phyloP scores from a whole-genome alignment of 225 moss, liverwort and hornwort species.

The Takakia lepidozioides region DNA sequence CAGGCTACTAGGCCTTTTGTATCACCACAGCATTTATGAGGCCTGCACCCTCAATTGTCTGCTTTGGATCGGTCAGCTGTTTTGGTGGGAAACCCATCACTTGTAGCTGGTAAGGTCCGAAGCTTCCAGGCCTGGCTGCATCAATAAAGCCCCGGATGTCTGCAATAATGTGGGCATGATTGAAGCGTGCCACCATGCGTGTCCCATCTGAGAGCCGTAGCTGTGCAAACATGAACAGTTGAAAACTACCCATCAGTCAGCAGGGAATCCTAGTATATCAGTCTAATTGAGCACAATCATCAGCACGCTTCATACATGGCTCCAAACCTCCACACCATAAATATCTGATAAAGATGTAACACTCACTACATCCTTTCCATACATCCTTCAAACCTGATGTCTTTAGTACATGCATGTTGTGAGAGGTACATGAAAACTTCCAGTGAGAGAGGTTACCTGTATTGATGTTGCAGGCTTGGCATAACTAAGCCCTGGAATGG shows the following conservation, averaged over 20 bases:
- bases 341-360: too few relatives aligned
- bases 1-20: slow-evolving; percentile 49
- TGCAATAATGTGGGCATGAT: slow-evolving; percentile 64
- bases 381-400: too few relatives aligned
- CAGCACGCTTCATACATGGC: too few relatives aligned
- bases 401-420: too few relatives aligned
- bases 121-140: slow-evolving; percentile 68
- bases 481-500: slow-evolving; percentile 59
- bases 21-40: slow-evolving; percentile 77
- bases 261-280: too few relatives aligned
- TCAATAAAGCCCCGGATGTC: slow-evolving; percentile 86
- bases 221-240: slow-evolving; percentile 21
- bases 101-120: slow-evolving; percentile 67
- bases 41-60: slow-evolving; percentile 60
- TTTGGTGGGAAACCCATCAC: slow-evolving; percentile 82
- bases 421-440: too few relatives aligned
- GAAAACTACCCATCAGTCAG: too few relatives aligned
- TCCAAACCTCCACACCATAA: too few relatives aligned
- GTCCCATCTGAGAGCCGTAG: slow-evolving; percentile 81
- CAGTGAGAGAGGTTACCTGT: slow-evolving; percentile 31
- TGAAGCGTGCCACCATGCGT: slow-evolving; percentile 89
- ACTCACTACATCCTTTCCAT: too few relatives aligned
- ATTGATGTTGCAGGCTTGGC: slow-evolving; percentile 71
- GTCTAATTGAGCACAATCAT: too few relatives aligned
- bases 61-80: slow-evolving; percentile 46